These are phyloP conservation scores for Mycena indigotica DNA, from an alignment of 768 basidiomycete species.

Conservation along the genomic window DNA sequence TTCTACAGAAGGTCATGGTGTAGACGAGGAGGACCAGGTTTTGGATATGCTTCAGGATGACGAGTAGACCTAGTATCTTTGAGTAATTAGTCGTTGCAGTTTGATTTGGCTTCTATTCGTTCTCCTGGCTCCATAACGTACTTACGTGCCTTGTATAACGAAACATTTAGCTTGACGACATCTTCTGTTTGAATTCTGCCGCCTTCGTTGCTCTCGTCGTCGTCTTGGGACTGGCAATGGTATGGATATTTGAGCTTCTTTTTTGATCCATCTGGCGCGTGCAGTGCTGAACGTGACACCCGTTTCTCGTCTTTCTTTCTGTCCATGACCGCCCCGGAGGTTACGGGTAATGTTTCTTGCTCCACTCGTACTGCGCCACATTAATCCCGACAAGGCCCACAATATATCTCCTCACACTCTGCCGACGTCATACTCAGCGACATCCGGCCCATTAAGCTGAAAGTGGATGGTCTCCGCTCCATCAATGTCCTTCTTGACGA, in stretches of 20 bases:
- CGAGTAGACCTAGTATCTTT: conserved; percentile 22
- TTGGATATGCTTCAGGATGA: conserved; percentile 6
- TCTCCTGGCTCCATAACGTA: no score
- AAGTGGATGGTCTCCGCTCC: conserved; percentile 70
- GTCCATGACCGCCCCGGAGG: conserved; percentile 42
- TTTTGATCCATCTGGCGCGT: background rate
- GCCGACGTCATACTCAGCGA: conserved; percentile 93
- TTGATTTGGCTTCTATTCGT: no score
- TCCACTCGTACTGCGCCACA: conserved; percentile 3
- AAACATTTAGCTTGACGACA: no score
- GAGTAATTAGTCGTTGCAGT: background rate
- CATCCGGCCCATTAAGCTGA: conserved; percentile 87
- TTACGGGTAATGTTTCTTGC: conserved; percentile 30
- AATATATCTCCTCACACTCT: conserved; percentile 79
- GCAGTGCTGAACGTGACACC: background rate
- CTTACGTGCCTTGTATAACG: no score
- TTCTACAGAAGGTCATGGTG: background rate
- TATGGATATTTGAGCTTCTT: no score
- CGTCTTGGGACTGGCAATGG: no score
- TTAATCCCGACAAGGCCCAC: conserved; percentile 49
- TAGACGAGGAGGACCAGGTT: conserved; percentile 1
- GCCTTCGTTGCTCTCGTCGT: no score
- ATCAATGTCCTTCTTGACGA: conserved; percentile 87
- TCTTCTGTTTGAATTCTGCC: no score
- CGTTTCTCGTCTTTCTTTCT: conserved; percentile 6